Evolutionary conservation across 306 rosid genomes (phyloP).

Genomic region (Cucurbita maxima): DNA sequence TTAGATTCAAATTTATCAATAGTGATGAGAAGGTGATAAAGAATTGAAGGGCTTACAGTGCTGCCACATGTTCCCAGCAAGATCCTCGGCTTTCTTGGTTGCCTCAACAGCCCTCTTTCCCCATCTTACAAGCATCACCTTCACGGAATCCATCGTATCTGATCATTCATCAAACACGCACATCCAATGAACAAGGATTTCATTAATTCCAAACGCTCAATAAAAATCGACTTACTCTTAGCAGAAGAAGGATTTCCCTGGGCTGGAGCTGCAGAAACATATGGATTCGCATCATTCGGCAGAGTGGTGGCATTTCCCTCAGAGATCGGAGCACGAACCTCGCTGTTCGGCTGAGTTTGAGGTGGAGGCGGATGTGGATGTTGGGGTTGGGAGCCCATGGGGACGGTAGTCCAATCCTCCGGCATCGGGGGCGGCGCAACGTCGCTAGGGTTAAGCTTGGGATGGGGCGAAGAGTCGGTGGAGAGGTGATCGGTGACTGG

Average conservation of each 20-base stretch:
- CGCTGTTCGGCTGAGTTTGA: neutral
- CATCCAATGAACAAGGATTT: neutral
- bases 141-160: slow-evolving; percentile 72
- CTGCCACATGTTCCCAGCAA: slow-evolving; percentile 95
- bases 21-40: neutral
- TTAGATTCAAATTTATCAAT: neutral
- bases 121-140: slow-evolving; percentile 71
- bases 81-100: slow-evolving; percentile 88
- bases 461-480: slow-evolving; percentile 60
- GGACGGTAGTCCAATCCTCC: slow-evolving; percentile 32
- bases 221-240: slow-evolving; percentile 32
- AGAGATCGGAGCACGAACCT: slow-evolving; percentile 33
- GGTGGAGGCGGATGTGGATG: neutral
- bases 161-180: neutral
- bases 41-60: slow-evolving; percentile 39
- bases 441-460: slow-evolving; percentile 56
- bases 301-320: slow-evolving; percentile 46
- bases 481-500: slow-evolving; percentile 14
- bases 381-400: slow-evolving; percentile 17
- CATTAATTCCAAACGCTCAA: neutral
- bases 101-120: slow-evolving; percentile 92
- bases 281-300: slow-evolving; percentile 71
- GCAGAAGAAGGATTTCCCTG: slow-evolving; percentile 22
- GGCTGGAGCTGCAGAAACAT: slow-evolving; percentile 48
- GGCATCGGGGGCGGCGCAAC: slow-evolving; percentile 22